Evolutionary conservation across 768 basidiomycete genomes (phyloP).

Genomic region (Leucocoprinus leucothites): DNA sequence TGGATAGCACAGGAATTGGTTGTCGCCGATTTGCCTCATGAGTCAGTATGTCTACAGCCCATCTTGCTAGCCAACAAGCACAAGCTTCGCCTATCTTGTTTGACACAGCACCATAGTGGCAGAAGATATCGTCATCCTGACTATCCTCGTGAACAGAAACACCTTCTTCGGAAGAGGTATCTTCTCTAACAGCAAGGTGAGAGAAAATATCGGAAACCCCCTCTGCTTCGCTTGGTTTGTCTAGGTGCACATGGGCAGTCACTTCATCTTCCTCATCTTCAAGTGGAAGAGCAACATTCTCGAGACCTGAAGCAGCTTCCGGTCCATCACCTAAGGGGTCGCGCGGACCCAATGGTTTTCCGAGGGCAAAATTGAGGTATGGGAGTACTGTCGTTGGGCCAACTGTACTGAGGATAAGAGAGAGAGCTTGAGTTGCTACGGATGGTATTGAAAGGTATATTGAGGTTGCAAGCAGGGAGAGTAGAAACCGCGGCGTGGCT

Average conservation of each 20-base stretch:
- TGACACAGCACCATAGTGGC: constrained; percentile 83
- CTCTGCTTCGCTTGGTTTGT: constrained; percentile 15
- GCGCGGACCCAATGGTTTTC: constrained; percentile 52
- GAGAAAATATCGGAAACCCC: constrained; percentile 14
- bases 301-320: constrained; percentile 67
- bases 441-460: constrained; percentile 83
- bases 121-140: constrained; percentile 33
- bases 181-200: constrained; percentile 7
- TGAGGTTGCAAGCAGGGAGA: constrained; percentile 84
- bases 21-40: constrained; percentile 46
- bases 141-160: constrained; percentile 16
- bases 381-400: constrained; percentile 73
- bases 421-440: constrained; percentile 72
- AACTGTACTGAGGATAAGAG: constrained; percentile 65
- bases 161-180: constrained; percentile 15
- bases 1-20: constrained; percentile 16
- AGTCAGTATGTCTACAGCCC: constrained; percentile 77
- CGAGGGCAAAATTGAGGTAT: constrained; percentile 83
- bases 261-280: constrained; percentile 28
- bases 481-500: constrained; percentile 75
- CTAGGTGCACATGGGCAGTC: neutral
- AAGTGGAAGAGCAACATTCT: constrained; percentile 54
- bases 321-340: constrained; percentile 37
- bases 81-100: constrained; percentile 92
- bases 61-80: constrained; percentile 82